Evolutionary conservation across 768 basidiomycete genomes (phyloP), one percentile per base, ranked within the genome.

Genomic region (Tulasnella sp.): DNA sequence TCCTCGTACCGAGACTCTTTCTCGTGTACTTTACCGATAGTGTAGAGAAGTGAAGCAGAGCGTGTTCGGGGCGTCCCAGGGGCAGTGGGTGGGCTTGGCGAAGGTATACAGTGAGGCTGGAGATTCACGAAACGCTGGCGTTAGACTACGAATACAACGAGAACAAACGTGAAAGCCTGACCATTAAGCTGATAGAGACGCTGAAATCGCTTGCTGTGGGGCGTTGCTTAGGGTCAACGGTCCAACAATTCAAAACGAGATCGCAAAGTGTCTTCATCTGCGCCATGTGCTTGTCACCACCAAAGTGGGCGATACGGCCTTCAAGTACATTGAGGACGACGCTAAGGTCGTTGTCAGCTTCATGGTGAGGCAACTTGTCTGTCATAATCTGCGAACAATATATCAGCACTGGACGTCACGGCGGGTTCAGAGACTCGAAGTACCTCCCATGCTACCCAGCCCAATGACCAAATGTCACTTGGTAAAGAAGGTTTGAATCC

Each of bases 231-330:
- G 61, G 61, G 61, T 67, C 61, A 11, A 67, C 61, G 26, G 61
- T 67, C 61, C 61, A 67, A 67, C 61, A 67, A 32, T 67, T 67
- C 61, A 67, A 29, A 13, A 67, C 61, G 13, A 67, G 32, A n/a
- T 67, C 61, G 61, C 61, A 67, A 29, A 67, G 61, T 5, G 61
- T 67, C 11, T 67, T 67, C 61, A 67, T 67, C 61, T 67, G 61
- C 9, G 61, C 61, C 61, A 67, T 67, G 61, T 67, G 61, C 61
- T 67, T 67, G 32, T 67, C 61, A 29, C 61, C 61, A 67, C 61
- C 61, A 32, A 67, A 67, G 61, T 67, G 61, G 32, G 61, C 61
- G 29, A 67, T 67, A 16, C 61, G 61, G 32, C 61, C 61, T 32
- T 67, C 61, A 29, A 67, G 61, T 13, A 67, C 61, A 32, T 67